Conservation (phyloP, 805 yeast genomes). For the Kazachstania taianensis region DNA sequence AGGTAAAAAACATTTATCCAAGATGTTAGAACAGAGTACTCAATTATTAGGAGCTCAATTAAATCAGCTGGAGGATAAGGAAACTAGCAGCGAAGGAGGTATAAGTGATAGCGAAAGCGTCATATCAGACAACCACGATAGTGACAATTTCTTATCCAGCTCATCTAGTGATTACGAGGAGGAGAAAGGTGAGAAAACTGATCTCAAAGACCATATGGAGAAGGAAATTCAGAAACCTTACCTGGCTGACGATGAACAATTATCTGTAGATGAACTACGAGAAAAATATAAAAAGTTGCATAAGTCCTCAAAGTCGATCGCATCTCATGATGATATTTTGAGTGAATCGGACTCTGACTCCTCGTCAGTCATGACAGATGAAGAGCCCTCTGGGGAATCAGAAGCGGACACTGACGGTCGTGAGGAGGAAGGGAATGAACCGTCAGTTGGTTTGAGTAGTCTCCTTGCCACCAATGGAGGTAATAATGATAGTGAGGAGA, state of each 20-base stretch:
- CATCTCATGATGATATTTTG: slow-evolving; percentile 3
- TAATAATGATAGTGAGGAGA: slow-evolving; percentile 9
- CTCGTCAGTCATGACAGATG: slow-evolving; percentile 14
- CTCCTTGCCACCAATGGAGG: slow-evolving; percentile 8
- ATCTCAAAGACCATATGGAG: background rate
- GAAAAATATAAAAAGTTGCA: slow-evolving; percentile 35
- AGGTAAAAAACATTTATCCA: slow-evolving; percentile 79
- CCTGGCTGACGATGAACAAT: slow-evolving; percentile 10
- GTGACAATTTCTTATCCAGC: slow-evolving; percentile 11
- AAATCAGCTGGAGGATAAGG: slow-evolving; percentile 28
- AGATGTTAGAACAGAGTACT: slow-evolving; percentile 85
- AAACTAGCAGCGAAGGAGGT: slow-evolving; percentile 5
- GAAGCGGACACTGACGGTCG: slow-evolving; percentile 13
- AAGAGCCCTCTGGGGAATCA: slow-evolving; percentile 6
- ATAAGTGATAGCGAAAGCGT: slow-evolving; percentile 14
- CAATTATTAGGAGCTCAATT: slow-evolving; percentile 80
- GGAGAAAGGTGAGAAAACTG: background rate
- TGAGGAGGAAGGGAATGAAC: slow-evolving; percentile 27
- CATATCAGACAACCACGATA: slow-evolving; percentile 4
- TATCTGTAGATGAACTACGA: slow-evolving; percentile 36
- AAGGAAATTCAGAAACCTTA: slow-evolving; percentile 13
- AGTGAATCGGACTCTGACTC: slow-evolving; percentile 6
- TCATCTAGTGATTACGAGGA: slow-evolving; percentile 10
- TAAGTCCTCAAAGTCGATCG: too few relatives aligned
- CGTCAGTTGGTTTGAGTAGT: slow-evolving; percentile 15